A percentile compares a stretch with the other conserved stretches of the same genome.
phyloP scores from a whole-genome alignment of 768 basidiomycete genomes.

The Trametes elegans region DNA sequence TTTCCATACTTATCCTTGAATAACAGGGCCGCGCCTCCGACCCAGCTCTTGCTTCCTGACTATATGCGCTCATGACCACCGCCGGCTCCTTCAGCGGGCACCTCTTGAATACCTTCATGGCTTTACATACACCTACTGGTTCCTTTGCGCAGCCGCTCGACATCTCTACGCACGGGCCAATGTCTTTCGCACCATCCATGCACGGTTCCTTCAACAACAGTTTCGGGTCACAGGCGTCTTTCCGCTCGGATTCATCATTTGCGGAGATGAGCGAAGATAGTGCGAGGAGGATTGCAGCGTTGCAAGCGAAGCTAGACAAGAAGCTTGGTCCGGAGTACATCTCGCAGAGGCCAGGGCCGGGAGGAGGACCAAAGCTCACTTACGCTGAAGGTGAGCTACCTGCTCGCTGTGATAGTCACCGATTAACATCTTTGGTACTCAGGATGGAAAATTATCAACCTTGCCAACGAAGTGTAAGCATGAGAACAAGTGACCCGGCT shows the following conservation, averaged over 20 bases:
- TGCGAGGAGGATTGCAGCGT: conserved; percentile 58
- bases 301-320: conserved; percentile 81
- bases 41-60: neutral
- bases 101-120: conserved; percentile 46
- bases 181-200: conserved; percentile 61
- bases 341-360: conserved; percentile 84
- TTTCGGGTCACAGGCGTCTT: conserved; percentile 28
- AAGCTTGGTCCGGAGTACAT: conserved; percentile 95
- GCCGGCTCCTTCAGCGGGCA: conserved; percentile 60
- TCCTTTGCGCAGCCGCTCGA: conserved; percentile 30
- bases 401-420: neutral
- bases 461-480: conserved; percentile 83
- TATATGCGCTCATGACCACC: conserved; percentile 9
- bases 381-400: conserved; percentile 93
- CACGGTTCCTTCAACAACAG: conserved; percentile 44
- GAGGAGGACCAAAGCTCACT: conserved; percentile 82
- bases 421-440: too few species aligned
- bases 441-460: conserved; percentile 94
- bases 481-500: neutral
- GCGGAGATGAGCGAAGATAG: conserved; percentile 59
- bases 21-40: neutral
- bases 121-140: conserved; percentile 10
- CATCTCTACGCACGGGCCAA: conserved; percentile 49
- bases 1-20: neutral
- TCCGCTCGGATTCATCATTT: conserved; percentile 24